These are phyloP conservation scores for Coemansia sp. DNA, from an alignment of 192 early-diverging fungal species.

Conservation along the genomic window DNA sequence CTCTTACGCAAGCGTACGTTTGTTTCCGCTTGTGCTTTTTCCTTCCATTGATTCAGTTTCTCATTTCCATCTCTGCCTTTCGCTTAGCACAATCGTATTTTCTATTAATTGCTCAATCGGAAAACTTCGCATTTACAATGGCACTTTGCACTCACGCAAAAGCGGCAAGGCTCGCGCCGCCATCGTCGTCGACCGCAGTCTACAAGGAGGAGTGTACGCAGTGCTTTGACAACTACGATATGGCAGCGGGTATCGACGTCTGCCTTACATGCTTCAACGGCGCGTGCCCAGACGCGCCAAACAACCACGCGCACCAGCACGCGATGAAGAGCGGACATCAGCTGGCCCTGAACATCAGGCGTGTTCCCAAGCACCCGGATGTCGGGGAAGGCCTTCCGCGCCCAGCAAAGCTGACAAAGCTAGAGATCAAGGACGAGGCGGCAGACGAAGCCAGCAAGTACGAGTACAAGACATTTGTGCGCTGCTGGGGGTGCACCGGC, in stretches of 20 bases:
- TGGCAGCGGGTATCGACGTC: conserved; percentile 79
- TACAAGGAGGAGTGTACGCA: conserved; percentile 96
- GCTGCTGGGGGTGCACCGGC: conserved; percentile 75
- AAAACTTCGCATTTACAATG: conserved; percentile 6
- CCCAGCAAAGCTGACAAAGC: conserved; percentile 83
- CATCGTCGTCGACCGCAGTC: conserved; percentile 41
- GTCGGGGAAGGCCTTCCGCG: conserved; percentile 18
- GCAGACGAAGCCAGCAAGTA: conserved; percentile 65
- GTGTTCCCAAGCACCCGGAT: conserved; percentile 50
- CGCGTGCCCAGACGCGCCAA: conserved; percentile 65
- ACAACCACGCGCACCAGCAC: conserved; percentile 77
- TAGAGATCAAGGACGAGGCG: conserved; percentile 78
- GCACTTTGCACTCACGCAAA: conserved; percentile 36
- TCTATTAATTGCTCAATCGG: neutral
- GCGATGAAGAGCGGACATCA: conserved; percentile 71
- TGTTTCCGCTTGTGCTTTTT: too few species aligned
- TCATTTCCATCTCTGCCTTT: neutral
- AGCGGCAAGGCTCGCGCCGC: conserved; percentile 23
- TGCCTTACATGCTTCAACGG: conserved; percentile 96
- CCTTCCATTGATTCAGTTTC: neutral
- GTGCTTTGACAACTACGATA: conserved; percentile 85
- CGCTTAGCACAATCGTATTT: too few species aligned
- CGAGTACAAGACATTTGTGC: conserved; percentile 70
- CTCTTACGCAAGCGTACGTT: neutral
- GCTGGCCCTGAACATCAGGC: conserved; percentile 80